Conservation (phyloP, 305 asterid species). For the Fraxinus ornus region DNA sequence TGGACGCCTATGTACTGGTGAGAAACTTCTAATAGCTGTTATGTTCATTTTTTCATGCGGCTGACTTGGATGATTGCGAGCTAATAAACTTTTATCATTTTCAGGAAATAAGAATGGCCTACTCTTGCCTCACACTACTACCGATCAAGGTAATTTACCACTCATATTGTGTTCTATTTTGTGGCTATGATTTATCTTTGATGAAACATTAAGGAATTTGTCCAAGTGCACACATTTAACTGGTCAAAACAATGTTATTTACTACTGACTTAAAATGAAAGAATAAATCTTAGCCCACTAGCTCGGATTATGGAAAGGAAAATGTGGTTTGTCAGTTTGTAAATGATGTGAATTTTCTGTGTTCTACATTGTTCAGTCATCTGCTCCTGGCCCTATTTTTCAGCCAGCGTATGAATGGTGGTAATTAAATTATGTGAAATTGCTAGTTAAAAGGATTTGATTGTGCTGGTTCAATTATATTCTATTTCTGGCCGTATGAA, state of each 20-base stretch:
- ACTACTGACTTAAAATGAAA: background rate
- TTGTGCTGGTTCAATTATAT: background rate
- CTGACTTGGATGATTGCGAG: background rate
- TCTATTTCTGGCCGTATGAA: background rate
- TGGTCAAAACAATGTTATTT: background rate
- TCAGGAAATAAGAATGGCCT: conserved; percentile 92
- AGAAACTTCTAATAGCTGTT: background rate
- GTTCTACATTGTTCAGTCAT: background rate
- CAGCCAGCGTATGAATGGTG: background rate
- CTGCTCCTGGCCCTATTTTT: background rate
- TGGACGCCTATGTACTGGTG: conserved; percentile 88
- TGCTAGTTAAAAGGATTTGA: background rate
- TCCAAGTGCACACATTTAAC: background rate
- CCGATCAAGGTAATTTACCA: conserved; percentile 73
- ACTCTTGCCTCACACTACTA: conserved; percentile 86
- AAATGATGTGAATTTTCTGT: background rate
- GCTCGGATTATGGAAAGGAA: background rate
- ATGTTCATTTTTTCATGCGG: background rate
- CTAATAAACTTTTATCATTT: background rate
- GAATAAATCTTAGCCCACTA: background rate
- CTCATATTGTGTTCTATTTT: background rate
- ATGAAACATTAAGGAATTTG: background rate
- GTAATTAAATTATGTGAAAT: background rate
- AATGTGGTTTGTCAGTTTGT: background rate
- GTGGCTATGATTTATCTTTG: background rate